Evolutionary conservation across 805 yeast species (phyloP), one percentile per base, ranked within the genome.

Genomic region (Kodamaea restingae): DNA sequence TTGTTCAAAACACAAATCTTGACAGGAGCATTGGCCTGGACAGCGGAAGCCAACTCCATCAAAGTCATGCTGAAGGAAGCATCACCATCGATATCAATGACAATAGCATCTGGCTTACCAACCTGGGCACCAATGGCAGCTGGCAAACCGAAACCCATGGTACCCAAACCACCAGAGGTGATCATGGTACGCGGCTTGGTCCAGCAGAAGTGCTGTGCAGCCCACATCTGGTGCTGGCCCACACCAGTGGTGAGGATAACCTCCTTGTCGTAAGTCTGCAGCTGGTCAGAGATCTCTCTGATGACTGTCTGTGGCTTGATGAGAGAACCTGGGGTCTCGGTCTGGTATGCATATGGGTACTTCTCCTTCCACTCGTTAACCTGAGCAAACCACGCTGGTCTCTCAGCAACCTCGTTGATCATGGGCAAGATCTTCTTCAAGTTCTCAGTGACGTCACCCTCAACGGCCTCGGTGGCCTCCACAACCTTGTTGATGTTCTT

Each of bases 181-280:
- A 91, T 84, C 71, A 93, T 83, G 36, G 95, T 75, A 65, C 98
- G 80, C 54, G 98, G 98, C 47, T 76, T 69, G 45, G 81, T 83
- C 96, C 97, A 91, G 38, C 88, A 79, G 80, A 85, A 90, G 66
- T 88, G 90, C 71, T 93, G 98, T 20, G 98, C 98, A 27, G 98
- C 95, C 98, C 98, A 91, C 98, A 91, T 91, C 73, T 91, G 98
- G 75, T 91, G 98, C 74, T 93, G 98, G 45, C 98, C 98, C 38
- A 93, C 98, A 75, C 98, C 98, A 26, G 98, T 93, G 39, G 98
- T 84, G 52, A 91, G 83, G 53, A 90, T 78, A 43, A 87, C 88
- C 52, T 85, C 90, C 56, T 78, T 85, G 47, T 71, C 72, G 40
- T 75, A 73, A 39, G 70, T 76, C 36, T 68, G 63, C 22, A 88